Evolutionary conservation across 1,284 basidiomycete species (phyloP), one percentile per base, ranked within the genome.

Genomic region (Apiotrichum gamsii): DNA sequence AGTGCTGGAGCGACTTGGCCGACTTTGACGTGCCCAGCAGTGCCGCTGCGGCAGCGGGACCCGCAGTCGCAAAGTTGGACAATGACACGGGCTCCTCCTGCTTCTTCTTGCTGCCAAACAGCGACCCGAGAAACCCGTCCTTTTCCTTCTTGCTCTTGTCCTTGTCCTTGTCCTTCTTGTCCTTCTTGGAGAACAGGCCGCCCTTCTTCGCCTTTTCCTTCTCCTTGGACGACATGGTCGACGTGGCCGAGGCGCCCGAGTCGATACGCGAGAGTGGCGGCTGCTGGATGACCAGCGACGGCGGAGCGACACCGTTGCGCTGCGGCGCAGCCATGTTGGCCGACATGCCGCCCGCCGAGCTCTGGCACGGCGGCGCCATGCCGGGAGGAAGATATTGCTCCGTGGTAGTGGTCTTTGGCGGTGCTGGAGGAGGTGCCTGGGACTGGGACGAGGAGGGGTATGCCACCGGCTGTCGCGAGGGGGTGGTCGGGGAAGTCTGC

Each of bases 101-200:
- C 65, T 83, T 84, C 72, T 80, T 80, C 78, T 88, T 91, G 75
- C 83, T 84, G 43, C 85, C 83, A 67, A 94, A 94, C 5, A 95
- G 75, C 15, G 86, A 87, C 3, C 88, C 88, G 57, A 94, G 87
- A 76, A 94, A 93, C 0, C 88, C 78, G 23, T 85, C 83, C 64
- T 79, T 81, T 59, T 83, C 81, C 57, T 75, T 76, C 59, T 81
- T 79, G 60, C 76, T 76, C 42, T 80, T 78, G 21, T 85, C 84
- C 72, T 86, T 87, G 43, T 85, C 83, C 65, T 85, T 85, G 49
- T 80, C 61, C 43, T 66, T 61, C 30, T 58, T 56, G 33, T 82
- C 82, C 80, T 84, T 86, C 67, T 85, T 85, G n/a, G 78, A 74
- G 29, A 67, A 69, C 47, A 69, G 57, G 4, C 61, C 58, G 24